Conservation (phyloP, 164 flowering plant species). For the Akebia trifoliata region DNA sequence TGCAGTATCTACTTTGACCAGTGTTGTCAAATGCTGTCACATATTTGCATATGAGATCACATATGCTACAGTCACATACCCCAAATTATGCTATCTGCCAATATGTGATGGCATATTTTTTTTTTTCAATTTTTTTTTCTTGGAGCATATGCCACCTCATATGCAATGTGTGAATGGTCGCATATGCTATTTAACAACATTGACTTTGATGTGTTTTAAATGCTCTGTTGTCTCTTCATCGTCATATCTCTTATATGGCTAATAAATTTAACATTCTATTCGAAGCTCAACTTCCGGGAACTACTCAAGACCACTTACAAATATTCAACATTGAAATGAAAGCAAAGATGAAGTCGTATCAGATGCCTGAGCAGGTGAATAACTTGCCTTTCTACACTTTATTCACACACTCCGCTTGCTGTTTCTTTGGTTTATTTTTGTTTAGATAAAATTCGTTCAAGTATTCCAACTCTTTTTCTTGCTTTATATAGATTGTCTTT, state of each 20-base stretch:
- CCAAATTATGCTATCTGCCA: too few relatives aligned
- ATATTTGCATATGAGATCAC: too few relatives aligned
- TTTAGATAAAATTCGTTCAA: neutral
- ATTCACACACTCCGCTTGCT: neutral
- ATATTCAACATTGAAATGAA: slow-evolving; percentile 96
- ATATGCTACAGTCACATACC: too few relatives aligned
- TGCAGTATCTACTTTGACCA: too few relatives aligned
- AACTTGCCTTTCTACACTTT: neutral
- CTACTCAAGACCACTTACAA: slow-evolving; percentile 93
- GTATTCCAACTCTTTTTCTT: neutral
- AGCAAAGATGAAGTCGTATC: slow-evolving; percentile 93
- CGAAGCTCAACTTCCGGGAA: slow-evolving; percentile 96
- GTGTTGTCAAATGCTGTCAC: too few relatives aligned
- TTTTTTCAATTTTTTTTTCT: too few relatives aligned
- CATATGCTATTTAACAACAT: too few relatives aligned
- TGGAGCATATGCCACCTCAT: too few relatives aligned
- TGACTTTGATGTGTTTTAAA: too few relatives aligned
- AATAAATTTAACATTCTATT: slow-evolving; percentile 15
- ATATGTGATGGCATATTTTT: too few relatives aligned
- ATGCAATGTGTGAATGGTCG: too few relatives aligned
- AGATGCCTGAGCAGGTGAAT: slow-evolving; percentile 97
- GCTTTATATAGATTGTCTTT: slow-evolving; percentile 62
- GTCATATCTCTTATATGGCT: slow-evolving; percentile 12
- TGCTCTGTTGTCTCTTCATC: too few relatives aligned
- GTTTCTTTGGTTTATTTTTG: neutral